phyloP scores from a whole-genome alignment of 2,329 filamentous ascomycete genomes.

The Zymoseptoria tritici region DNA sequence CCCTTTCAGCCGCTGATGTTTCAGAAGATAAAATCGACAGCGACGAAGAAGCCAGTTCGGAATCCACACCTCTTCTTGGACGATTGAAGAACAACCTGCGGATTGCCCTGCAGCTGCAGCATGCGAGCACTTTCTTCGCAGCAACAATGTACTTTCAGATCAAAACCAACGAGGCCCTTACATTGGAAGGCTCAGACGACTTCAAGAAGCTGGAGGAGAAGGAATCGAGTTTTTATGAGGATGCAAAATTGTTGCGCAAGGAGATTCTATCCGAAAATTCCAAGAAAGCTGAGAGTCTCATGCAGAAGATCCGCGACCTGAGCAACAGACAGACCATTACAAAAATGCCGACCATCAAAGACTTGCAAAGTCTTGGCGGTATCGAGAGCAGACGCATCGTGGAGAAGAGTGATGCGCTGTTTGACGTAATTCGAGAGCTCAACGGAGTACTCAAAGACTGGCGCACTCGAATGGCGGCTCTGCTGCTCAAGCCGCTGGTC shows the following conservation, averaged over 20 bases:
- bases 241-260: constrained; percentile 66
- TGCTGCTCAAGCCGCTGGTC: constrained; percentile 67
- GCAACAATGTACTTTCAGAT: constrained; percentile 80
- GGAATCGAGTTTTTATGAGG: constrained; percentile 68
- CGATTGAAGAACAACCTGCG: constrained; percentile 56
- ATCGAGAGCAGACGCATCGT: constrained; percentile 65
- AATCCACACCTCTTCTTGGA: constrained; percentile 20
- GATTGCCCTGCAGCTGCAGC: constrained; percentile 67
- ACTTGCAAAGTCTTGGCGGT: constrained; percentile 50
- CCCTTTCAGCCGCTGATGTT: constrained; percentile 30
- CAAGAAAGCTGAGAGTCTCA: constrained; percentile 54
- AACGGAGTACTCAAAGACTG: constrained; percentile 64
- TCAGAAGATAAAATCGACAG: constrained; percentile 20
- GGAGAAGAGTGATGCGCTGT: constrained; percentile 59
- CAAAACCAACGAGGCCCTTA: constrained; percentile 60
- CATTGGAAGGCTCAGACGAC: constrained; percentile 57
- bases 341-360: constrained; percentile 39
- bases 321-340: constrained; percentile 48
- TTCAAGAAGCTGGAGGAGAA: constrained; percentile 59
- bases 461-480: constrained; percentile 64
- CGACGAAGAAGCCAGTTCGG: constrained; percentile 31
- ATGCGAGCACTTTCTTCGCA: constrained; percentile 76
- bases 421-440: constrained; percentile 62
- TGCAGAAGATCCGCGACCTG: constrained; percentile 49
- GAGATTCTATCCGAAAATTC: constrained; percentile 62